Conservation (phyloP, 2,329 filamentous ascomycete genomes). For the Lecanicillium sp. region DNA sequence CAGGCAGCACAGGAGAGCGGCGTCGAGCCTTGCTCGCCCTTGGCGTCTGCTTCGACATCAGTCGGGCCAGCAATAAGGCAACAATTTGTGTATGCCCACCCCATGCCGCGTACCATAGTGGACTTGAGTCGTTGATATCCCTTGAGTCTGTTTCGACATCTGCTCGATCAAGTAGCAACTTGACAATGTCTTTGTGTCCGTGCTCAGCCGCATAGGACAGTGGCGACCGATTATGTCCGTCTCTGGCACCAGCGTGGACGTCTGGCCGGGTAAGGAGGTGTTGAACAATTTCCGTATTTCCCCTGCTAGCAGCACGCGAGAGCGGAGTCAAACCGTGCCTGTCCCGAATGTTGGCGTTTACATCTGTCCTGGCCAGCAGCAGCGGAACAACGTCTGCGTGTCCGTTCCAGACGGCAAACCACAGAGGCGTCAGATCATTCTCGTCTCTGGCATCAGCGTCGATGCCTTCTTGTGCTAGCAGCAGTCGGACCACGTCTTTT, state of each 20-base stretch:
- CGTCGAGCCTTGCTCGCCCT: not conserved
- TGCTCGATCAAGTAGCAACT: not conserved
- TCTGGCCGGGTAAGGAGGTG: not conserved
- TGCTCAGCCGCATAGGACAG: not conserved
- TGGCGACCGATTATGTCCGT: not conserved
- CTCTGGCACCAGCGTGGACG: not conserved
- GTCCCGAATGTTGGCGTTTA: not conserved
- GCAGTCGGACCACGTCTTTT: not conserved
- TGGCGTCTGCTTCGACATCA: not conserved
- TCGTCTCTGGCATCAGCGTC: not conserved
- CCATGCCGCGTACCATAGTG: not conserved
- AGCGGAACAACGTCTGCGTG: not conserved
- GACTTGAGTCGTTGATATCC: not conserved
- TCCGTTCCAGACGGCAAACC: conserved; percentile 1
- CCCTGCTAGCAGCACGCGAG: not conserved
- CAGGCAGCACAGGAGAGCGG: not conserved
- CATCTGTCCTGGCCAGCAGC: conserved; percentile 1
- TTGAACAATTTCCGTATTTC: not conserved
- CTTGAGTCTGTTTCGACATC: not conserved
- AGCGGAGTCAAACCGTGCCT: not conserved
- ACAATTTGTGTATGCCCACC: not conserved
- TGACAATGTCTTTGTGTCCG: not conserved
- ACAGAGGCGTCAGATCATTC: not conserved
- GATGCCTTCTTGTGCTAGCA: not conserved
- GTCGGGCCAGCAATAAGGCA: not conserved